These are phyloP conservation scores for Hypomyces perniciosus DNA, from an alignment of 2,329 filamentous ascomycete genomes.

Conservation along the genomic window DNA sequence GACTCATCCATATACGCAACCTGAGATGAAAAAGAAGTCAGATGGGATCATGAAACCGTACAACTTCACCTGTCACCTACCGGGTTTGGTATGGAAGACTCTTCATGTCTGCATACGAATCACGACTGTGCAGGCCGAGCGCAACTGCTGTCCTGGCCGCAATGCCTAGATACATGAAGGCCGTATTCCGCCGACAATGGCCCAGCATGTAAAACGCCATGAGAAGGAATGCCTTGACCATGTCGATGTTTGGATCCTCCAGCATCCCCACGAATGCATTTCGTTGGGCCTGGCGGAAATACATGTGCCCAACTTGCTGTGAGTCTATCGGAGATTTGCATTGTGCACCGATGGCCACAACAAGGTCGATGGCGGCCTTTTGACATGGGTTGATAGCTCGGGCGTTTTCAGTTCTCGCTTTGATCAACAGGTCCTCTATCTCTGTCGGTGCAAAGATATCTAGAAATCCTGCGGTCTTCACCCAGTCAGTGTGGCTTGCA, in stretches of 20 bases:
- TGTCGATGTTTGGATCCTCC: conserved; percentile 46
- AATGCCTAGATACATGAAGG: conserved; percentile 58
- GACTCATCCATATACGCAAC: conserved; percentile 31
- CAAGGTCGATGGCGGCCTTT: conserved; percentile 29
- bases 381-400: conserved; percentile 7
- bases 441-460: conserved; percentile 27
- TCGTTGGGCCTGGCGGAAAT: conserved; percentile 43
- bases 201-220: conserved; percentile 56
- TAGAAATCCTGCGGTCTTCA: conserved; percentile 29
- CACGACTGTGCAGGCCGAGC: conserved; percentile 45
- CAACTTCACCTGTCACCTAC: conserved; percentile 7
- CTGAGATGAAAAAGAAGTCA: conserved; percentile 13
- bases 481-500: neutral
- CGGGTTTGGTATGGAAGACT: conserved; percentile 15
- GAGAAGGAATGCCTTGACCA: conserved; percentile 47
- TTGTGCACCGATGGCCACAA: conserved; percentile 49
- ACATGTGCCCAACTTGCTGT: conserved; percentile 27
- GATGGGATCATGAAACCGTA: neutral
- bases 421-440: conserved; percentile 20
- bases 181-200: conserved; percentile 52
- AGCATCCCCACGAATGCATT: conserved; percentile 45
- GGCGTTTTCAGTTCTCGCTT: conserved; percentile 4
- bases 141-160: conserved; percentile 52
- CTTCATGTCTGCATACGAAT: conserved; percentile 23
- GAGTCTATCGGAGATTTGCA: conserved; percentile 26